Evolutionary conservation across 805 yeast species (phyloP), one percentile per base, ranked within the genome.

Genomic region (Debaryomyces prosopidis): DNA sequence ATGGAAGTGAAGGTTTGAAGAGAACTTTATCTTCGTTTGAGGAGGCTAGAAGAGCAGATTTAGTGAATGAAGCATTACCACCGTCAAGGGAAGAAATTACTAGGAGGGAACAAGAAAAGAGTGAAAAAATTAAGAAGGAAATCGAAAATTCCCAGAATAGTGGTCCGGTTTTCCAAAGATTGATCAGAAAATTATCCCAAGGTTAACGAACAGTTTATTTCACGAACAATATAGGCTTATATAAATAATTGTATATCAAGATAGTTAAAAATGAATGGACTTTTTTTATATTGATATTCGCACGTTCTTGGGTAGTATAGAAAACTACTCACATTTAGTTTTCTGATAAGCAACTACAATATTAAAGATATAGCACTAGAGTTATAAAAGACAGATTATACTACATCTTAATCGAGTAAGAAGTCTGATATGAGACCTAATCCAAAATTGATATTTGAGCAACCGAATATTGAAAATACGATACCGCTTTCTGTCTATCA

Each of bases 31-130:
- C 74, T 20, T 75, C 87, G 5, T 92, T 92, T 60, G 91, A 87
- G 54, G 94, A 87, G 42, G 98, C 97, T 2, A 79, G 84, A 53
- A 73, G 68, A 46, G 88, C 88, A 4, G 99, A 92, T 69, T 62
- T 85, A 54, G 76, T 74, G 33, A 94, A 92, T 63, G 99, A 92
- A 71, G 85, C 87, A 18, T 64, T 92, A 59, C 99, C 99, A 1
- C 98, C 98, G 3, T 65, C 83, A 4, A 67, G 72, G 3, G 87
- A 81, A 42, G 88, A 87, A 55, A 59, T 76, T 26, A 70, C 55
- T 51, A 68, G 60, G 56, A 60, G 60, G 54, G 80, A 70, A 60
- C 71, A 63, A 57, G 76, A 75, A 57, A 65, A 80, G 63, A 71
- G 73, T 49, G 70, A 68, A 49, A 59, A 72, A 47, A 60, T 80